These are phyloP conservation scores for Thraustochytrium sp. DNA, from an alignment of 352 stramenopile species.

Conservation along the genomic window DNA sequence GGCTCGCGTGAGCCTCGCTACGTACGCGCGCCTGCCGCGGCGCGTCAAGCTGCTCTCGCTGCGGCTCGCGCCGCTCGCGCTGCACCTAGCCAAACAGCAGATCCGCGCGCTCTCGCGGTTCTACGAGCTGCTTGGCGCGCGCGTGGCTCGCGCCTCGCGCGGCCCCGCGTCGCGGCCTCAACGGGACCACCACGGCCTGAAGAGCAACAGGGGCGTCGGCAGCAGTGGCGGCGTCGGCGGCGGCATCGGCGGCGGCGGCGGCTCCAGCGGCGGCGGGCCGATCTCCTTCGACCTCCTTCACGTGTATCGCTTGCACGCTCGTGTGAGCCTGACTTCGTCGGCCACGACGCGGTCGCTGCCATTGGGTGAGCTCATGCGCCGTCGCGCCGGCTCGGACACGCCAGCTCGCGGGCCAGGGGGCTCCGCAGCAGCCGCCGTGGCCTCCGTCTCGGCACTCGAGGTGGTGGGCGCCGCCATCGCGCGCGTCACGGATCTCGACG, in stretches of 20 bases:
- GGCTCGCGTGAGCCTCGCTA: neutral
- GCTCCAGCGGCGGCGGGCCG: neutral
- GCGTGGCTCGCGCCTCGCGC: neutral
- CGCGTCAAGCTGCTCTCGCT: constrained; percentile 7
- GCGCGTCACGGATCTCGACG: constrained; percentile 19
- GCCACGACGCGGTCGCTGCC: neutral
- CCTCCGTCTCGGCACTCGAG: constrained; percentile 7
- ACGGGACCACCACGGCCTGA: too few species aligned
- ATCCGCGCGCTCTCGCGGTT: constrained; percentile 9
- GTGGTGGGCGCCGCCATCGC: neutral
- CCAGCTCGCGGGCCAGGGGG: neutral
- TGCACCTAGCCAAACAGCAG: constrained; percentile 12
- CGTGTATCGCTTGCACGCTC: neutral
- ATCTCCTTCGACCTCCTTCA: neutral
- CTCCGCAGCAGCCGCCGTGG: neutral
- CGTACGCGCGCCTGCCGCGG: neutral
- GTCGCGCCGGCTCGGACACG: neutral
- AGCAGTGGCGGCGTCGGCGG: neutral
- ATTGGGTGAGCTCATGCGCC: neutral
- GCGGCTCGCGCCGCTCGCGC: neutral
- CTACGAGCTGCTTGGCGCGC: neutral
- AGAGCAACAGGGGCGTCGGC: too few species aligned
- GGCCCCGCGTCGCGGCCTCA: too few species aligned
- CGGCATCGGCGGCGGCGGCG: neutral
- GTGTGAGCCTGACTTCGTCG: neutral